Conservation (phyloP, 352 stramenopile species). For the Globisporangium cystogenes region DNA sequence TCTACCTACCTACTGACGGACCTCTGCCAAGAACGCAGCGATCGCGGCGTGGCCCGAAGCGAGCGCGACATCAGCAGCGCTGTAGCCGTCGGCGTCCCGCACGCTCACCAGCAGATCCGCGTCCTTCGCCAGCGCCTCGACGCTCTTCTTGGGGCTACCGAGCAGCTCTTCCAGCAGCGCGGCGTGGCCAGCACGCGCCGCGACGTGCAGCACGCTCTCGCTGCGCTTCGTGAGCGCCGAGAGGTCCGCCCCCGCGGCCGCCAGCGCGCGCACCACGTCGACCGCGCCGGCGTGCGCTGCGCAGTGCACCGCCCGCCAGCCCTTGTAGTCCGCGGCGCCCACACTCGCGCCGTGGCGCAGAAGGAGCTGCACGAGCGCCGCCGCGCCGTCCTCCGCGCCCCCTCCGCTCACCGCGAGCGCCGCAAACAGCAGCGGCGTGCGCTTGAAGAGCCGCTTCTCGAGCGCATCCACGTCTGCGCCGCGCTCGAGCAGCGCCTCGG, state of each 20-base stretch:
- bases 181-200: conserved; percentile 19
- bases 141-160: conserved; percentile 3
- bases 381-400: neutral
- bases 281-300: conserved; percentile 40
- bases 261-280: conserved; percentile 13
- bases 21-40: neutral
- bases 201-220: conserved; percentile 34
- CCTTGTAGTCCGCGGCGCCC: conserved; percentile 43
- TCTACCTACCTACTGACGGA: too few species aligned
- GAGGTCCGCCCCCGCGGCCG: conserved; percentile 17
- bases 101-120: neutral
- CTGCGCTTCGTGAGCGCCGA: conserved; percentile 15
- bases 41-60: conserved; percentile 1
- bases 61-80: conserved; percentile 6
- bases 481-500: conserved; percentile 26
- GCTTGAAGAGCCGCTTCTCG: conserved; percentile 65
- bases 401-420: conserved; percentile 13
- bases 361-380: conserved; percentile 27
- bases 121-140: conserved; percentile 5
- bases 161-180: conserved; percentile 21
- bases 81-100: conserved; percentile 6
- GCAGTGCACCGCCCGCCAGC: conserved; percentile 47
- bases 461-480: conserved; percentile 44
- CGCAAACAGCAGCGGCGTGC: conserved; percentile 61
- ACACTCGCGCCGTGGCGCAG: conserved; percentile 33